phyloP scores from a whole-genome alignment of 2,329 filamentous ascomycete species.

The Cryphonectria carpinicola region DNA sequence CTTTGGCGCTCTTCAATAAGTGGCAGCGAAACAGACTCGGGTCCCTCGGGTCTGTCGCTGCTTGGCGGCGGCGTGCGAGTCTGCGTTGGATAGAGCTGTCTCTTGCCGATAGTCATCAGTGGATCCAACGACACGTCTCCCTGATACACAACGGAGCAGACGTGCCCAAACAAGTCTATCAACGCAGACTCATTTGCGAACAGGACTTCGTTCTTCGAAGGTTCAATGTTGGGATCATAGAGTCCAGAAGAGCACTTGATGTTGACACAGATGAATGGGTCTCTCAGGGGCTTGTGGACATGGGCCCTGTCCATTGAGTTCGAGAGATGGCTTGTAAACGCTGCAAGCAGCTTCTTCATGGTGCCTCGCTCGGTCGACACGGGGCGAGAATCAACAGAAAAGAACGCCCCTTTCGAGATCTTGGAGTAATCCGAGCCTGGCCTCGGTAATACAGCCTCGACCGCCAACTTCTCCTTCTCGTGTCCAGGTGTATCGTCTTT shows the following conservation, averaged over 20 bases:
- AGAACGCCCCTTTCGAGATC: slow-evolving; percentile 58
- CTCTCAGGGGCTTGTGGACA: slow-evolving; percentile 41
- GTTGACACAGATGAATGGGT: slow-evolving; percentile 66
- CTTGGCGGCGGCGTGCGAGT: slow-evolving; percentile 33
- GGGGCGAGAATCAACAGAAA: slow-evolving; percentile 72
- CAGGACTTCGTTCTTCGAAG: slow-evolving; percentile 72
- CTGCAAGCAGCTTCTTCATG: slow-evolving; percentile 60
- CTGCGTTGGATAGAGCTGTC: slow-evolving; percentile 12
- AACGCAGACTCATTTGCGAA: slow-evolving; percentile 60
- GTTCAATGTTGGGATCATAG: slow-evolving; percentile 75
- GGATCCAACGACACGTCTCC: background rate
- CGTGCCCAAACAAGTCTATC: slow-evolving; percentile 49
- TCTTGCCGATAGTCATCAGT: slow-evolving; percentile 22
- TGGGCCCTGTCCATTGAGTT: slow-evolving; percentile 34
- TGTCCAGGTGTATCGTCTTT: background rate
- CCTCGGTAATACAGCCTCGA: slow-evolving; percentile 64
- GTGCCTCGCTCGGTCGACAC: slow-evolving; percentile 59
- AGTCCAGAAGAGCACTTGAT: slow-evolving; percentile 63
- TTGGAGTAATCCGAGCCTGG: slow-evolving; percentile 48
- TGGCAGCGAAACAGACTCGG: too few relatives aligned
- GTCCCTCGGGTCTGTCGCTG: slow-evolving; percentile 41
- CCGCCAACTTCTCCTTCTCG: slow-evolving; percentile 41
- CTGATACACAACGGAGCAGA: slow-evolving; percentile 48
- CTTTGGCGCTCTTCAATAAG: background rate
- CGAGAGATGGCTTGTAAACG: slow-evolving; percentile 57